Percentiles rank a stretch among this genome's conserved stretches.
These are phyloP conservation scores for Tylopilus orsonianus DNA, from an alignment of 1,284 basidiomycete species.

Conservation along the genomic window DNA sequence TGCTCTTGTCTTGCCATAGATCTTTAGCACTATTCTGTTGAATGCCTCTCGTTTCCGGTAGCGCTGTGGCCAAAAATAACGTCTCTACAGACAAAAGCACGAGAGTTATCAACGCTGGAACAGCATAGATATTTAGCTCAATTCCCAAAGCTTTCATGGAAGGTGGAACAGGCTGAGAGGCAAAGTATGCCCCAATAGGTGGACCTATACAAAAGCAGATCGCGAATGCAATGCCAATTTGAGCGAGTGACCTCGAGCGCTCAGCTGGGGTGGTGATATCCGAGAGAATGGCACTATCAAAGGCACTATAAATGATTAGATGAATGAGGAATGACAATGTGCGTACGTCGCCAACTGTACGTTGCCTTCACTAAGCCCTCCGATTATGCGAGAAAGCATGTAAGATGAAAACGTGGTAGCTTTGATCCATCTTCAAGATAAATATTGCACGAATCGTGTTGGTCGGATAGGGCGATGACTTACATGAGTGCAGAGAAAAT, in stretches of 20 bases:
- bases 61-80: constrained; percentile 65
- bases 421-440: constrained; percentile 69
- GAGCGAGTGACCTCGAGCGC: constrained; percentile 81
- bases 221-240: constrained; percentile 91
- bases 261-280: constrained; percentile 79
- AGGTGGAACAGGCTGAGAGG: constrained; percentile 62
- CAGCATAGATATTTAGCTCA: constrained; percentile 82
- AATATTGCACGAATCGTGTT: background rate
- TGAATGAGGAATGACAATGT: background rate
- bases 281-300: constrained; percentile 77
- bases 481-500: constrained; percentile 80
- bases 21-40: constrained; percentile 30
- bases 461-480: constrained; percentile 29
- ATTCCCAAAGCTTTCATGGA: constrained; percentile 57
- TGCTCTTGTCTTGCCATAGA: constrained; percentile 20
- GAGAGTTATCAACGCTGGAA: constrained; percentile 77
- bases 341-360: constrained; percentile 79
- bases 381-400: constrained; percentile 84
- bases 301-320: background rate
- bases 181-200: constrained; percentile 82
- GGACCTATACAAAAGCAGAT: constrained; percentile 88
- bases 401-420: constrained; percentile 86
- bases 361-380: constrained; percentile 87
- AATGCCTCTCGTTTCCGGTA: constrained; percentile 75
- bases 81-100: constrained; percentile 71